Conservation (phyloP, 495 filamentous ascomycete species). For the Xylaria grammica region DNA sequence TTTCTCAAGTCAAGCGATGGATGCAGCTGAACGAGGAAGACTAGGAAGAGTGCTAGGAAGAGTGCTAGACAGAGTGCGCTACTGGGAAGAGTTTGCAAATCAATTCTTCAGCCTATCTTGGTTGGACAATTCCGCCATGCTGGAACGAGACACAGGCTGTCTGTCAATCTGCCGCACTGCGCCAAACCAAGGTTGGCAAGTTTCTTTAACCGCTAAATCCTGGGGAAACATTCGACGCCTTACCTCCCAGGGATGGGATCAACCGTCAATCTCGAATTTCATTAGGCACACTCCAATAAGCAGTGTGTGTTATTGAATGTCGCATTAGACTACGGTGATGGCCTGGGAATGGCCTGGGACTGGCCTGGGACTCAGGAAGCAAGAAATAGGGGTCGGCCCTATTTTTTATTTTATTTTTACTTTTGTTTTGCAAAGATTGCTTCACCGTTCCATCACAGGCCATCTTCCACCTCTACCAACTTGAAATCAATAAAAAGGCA, state of each 20-base stretch:
- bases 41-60: no score
- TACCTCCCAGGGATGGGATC: conserved; percentile 18
- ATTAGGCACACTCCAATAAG: conserved; percentile 5
- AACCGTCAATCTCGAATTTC: conserved; percentile 6
- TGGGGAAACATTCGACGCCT: conserved; percentile 20
- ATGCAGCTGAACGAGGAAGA: conserved; percentile 22
- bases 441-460: conserved; percentile 26
- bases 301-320: conserved; percentile 16
- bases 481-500: no score
- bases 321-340: conserved; percentile 5
- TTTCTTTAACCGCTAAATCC: conserved; percentile 24
- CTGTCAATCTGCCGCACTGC: conserved; percentile 23
- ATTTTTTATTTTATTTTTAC: conserved; percentile 30
- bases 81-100: conserved; percentile 13
- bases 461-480: no score
- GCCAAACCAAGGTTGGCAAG: conserved; percentile 21
- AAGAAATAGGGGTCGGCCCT: conserved; percentile 27
- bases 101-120: conserved; percentile 16
- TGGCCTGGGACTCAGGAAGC: conserved; percentile 18
- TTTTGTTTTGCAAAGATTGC: conserved; percentile 25
- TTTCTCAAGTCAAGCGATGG: conserved; percentile 17
- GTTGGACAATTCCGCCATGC: conserved; percentile 18
- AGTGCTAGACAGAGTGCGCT: no score
- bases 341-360: neutral
- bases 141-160: conserved; percentile 17